A percentile compares a stretch with the other conserved stretches of the same genome.
phyloP scores from a whole-genome alignment of 805 yeast genomes.

The Candida michaelii region DNA sequence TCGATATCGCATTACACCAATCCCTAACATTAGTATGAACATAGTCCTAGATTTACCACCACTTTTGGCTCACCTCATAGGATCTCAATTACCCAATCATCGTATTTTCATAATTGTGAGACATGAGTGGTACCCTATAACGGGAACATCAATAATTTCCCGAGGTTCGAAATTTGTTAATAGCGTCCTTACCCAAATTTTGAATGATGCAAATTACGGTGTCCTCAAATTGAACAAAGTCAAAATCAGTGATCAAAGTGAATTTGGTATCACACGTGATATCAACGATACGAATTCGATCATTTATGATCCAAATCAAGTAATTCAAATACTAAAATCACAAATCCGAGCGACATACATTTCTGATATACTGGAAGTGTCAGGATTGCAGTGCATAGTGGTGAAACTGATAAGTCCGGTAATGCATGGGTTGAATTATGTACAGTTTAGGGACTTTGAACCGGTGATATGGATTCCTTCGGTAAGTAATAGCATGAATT shows the following conservation, averaged over 20 bases:
- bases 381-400: background rate
- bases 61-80: slow-evolving; percentile 4
- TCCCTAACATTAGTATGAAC: too few species aligned
- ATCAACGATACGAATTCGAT: background rate
- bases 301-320: slow-evolving; percentile 1
- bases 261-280: background rate
- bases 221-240: slow-evolving; percentile 2
- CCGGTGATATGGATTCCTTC: slow-evolving; percentile 5
- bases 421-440: background rate
- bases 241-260: slow-evolving; percentile 1
- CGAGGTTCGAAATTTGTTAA: background rate
- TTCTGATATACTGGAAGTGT: background rate
- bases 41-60: slow-evolving; percentile 8
- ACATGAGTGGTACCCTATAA: slow-evolving; percentile 2
- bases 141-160: slow-evolving; percentile 5
- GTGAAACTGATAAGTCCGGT: background rate
- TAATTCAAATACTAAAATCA: background rate
- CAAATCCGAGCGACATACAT: background rate
- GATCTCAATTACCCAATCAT: background rate
- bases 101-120: background rate
- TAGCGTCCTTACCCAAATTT: background rate
- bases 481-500: slow-evolving; percentile 3
- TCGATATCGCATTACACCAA: too few species aligned
- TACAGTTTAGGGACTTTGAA: slow-evolving; percentile 2
- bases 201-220: background rate